Conservation (phyloP, 805 yeast species). For the Hanseniaspora hatyaiensis region DNA sequence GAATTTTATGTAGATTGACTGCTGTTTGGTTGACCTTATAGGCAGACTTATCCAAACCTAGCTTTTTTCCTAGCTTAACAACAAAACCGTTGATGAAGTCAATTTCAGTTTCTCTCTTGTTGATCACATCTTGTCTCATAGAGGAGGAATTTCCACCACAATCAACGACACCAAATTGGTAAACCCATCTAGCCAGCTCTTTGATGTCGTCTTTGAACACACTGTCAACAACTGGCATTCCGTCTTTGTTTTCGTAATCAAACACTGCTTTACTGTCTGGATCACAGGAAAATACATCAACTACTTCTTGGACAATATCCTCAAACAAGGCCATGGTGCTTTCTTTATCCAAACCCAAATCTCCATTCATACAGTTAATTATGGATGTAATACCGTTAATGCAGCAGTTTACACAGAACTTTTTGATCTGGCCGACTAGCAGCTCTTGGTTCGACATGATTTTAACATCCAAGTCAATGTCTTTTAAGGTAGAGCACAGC, state of each 20-base stretch:
- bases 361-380: conserved; percentile 68
- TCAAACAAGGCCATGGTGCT: conserved; percentile 23
- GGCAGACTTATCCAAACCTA: conserved; percentile 26
- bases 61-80: conserved; percentile 40
- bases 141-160: conserved; percentile 47
- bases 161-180: conserved; percentile 33
- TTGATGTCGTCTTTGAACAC: conserved; percentile 23
- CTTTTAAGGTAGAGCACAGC: conserved; percentile 26
- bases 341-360: conserved; percentile 42
- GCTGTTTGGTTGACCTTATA: conserved; percentile 25
- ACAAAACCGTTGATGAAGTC: conserved; percentile 77
- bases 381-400: conserved; percentile 76
- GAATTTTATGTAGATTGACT: conserved; percentile 9
- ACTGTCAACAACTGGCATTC: conserved; percentile 23
- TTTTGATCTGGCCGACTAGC: conserved; percentile 54
- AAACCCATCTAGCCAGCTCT: conserved; percentile 30
- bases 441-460: conserved; percentile 37
- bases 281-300: conserved; percentile 27
- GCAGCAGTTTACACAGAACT: conserved; percentile 68
- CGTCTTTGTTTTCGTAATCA: conserved; percentile 21
- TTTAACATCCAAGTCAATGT: conserved; percentile 23
- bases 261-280: conserved; percentile 24
- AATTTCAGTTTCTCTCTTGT: conserved; percentile 56
- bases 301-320: conserved; percentile 29
- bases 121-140: conserved; percentile 44